Evolutionary conservation across 2,329 filamentous ascomycete genomes (phyloP).

Genomic region (Colletotrichum cuscutae): DNA sequence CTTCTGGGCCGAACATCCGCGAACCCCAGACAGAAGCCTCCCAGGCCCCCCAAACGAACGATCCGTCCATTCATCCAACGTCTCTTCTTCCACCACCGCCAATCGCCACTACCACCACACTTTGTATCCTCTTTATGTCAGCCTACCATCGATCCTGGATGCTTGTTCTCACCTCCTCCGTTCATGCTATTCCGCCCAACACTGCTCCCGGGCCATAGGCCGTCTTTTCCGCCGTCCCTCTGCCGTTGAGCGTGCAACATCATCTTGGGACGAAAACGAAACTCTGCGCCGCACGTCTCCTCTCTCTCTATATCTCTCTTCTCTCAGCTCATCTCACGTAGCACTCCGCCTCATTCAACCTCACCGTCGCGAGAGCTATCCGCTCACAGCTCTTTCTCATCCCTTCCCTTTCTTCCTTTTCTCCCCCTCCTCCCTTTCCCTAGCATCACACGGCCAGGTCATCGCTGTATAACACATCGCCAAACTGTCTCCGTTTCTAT

Average conservation of each 20-base stretch:
- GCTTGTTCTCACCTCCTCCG: conserved; percentile 22
- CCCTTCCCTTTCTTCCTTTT: background rate
- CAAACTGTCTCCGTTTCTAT: conserved; percentile 17
- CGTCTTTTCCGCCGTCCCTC: conserved; percentile 22
- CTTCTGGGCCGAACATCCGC: background rate
- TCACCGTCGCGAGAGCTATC: background rate
- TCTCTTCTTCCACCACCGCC: background rate
- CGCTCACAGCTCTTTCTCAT: background rate
- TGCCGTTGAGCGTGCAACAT: conserved; percentile 5
- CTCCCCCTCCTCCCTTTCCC: background rate
- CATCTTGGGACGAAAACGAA: conserved; percentile 33
- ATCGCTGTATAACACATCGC: background rate
- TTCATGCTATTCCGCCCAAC: conserved; percentile 22
- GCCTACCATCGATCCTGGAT: conserved; percentile 29
- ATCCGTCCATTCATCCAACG: conserved; percentile 14
- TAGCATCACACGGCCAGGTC: background rate
- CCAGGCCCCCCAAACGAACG: background rate
- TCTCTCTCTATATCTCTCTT: background rate
- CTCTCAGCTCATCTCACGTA: conserved; percentile 1
- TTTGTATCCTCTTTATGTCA: background rate
- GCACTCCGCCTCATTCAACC: background rate
- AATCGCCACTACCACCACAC: background rate
- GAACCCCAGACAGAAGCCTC: background rate
- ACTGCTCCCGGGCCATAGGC: conserved; percentile 26
- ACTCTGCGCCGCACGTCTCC: conserved; percentile 33